Conservation (phyloP, 306 rosid species). For the Myrica gale region DNA sequence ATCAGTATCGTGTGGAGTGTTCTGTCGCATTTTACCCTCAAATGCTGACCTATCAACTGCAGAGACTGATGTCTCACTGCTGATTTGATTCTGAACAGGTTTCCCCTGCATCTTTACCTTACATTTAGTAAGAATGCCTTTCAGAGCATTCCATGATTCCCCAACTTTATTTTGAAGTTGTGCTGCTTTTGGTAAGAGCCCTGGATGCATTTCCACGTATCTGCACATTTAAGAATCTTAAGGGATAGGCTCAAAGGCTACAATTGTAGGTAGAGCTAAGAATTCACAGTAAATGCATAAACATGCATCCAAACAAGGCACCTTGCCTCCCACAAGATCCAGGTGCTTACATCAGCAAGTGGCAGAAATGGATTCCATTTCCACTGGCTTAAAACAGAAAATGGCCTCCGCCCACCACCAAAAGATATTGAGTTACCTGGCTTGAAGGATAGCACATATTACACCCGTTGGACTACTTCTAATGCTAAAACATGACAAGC, state of each 20-base stretch:
- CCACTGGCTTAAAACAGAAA: no score
- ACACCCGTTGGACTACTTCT: no score
- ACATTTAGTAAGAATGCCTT: neutral
- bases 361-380: neutral
- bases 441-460: no score
- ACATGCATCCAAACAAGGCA: neutral
- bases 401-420: no score
- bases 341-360: neutral
- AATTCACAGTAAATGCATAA: neutral
- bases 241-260: neutral
- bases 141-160: constrained; percentile 5
- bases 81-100: constrained; percentile 1
- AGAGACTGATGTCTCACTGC: neutral
- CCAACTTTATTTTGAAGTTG: neutral
- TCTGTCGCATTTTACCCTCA: neutral
- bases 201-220: constrained; percentile 11
- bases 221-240: neutral
- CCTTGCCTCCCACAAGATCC: neutral
- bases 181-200: neutral
- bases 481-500: no score
- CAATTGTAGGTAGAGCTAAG: neutral
- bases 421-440: no score
- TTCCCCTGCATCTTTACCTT: constrained; percentile 1
- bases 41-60: constrained; percentile 9
- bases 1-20: constrained; percentile 1